Conservation (phyloP, 495 filamentous ascomycete species). For the Talaromyces proteolyticus region DNA sequence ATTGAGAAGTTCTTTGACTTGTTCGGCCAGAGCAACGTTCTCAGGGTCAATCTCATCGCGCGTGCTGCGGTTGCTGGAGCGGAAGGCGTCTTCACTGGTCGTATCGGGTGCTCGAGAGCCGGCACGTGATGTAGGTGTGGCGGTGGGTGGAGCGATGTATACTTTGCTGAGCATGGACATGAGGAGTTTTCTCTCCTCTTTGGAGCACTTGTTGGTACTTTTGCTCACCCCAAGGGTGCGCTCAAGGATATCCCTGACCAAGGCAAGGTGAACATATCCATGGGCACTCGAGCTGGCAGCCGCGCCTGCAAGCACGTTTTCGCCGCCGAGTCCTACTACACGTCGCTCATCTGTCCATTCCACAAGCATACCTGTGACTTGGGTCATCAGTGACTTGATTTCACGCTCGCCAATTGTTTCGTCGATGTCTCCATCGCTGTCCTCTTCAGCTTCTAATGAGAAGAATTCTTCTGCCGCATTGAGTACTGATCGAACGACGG, state of each 20-base stretch:
- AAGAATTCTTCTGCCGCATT: constrained; percentile 43
- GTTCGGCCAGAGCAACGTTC: constrained; percentile 28
- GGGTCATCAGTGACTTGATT: constrained; percentile 68
- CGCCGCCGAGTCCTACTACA: constrained; percentile 63
- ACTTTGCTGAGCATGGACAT: constrained; percentile 76
- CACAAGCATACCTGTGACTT: constrained; percentile 72
- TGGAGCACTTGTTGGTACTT: constrained; percentile 39
- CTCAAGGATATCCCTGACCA: constrained; percentile 30
- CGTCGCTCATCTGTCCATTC: constrained; percentile 97
- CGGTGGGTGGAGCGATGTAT: constrained; percentile 56
- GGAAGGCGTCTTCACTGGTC: constrained; percentile 28
- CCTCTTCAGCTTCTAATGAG: constrained; percentile 48
- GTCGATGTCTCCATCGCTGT: constrained; percentile 49
- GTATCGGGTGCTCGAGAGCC: constrained; percentile 32
- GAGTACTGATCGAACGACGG: constrained; percentile 59
- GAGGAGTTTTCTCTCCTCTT: constrained; percentile 81
- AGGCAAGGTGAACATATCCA: constrained; percentile 46
- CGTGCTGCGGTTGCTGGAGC: constrained; percentile 27
- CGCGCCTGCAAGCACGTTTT: constrained; percentile 44
- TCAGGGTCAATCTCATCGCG: constrained; percentile 27
- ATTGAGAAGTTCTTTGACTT: constrained; percentile 48
- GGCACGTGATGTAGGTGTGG: constrained; percentile 19
- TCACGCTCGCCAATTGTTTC: constrained; percentile 71
- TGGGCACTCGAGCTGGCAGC: constrained; percentile 44
- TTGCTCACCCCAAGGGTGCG: constrained; percentile 26